Percentiles rank a stretch among this genome's conserved stretches.
These are phyloP conservation scores for Aspergillus tubingensis DNA, from an alignment of 2,329 filamentous ascomycete species.

Conservation along the genomic window DNA sequence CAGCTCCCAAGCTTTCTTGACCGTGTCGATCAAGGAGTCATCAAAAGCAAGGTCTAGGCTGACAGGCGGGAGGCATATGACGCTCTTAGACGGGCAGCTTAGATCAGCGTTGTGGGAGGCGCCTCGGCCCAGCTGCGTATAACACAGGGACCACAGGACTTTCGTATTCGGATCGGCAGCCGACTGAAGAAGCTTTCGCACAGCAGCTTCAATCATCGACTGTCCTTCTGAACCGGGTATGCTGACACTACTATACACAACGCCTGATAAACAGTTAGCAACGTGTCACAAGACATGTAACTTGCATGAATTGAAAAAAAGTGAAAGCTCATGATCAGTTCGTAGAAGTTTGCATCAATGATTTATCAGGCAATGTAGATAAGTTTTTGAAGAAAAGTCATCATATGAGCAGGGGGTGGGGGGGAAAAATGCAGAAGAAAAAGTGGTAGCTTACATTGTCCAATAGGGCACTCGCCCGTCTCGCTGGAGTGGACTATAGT, in stretches of 20 bases:
- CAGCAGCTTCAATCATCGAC: constrained; percentile 42
- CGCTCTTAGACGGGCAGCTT: constrained; percentile 39
- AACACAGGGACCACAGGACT: constrained; percentile 56
- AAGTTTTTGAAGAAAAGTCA: constrained; percentile 77
- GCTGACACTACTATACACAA: constrained; percentile 58
- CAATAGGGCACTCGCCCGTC: constrained; percentile 83
- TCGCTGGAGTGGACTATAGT: constrained; percentile 80
- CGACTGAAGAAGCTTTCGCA: constrained; percentile 46
- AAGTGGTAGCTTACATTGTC: constrained; percentile 75
- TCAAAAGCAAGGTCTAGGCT: constrained; percentile 71
- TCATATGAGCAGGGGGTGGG: constrained; percentile 62
- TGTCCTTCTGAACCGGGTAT: constrained; percentile 38
- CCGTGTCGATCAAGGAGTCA: constrained; percentile 66
- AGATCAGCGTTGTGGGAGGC: constrained; percentile 15
- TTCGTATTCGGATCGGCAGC: constrained; percentile 32
- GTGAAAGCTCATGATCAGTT: constrained; percentile 66
- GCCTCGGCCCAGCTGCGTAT: constrained; percentile 48
- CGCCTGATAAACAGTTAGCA: constrained; percentile 52
- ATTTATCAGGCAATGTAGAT: constrained; percentile 99
- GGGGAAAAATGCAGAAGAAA: constrained; percentile 11
- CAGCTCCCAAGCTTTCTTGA: constrained; percentile 69
- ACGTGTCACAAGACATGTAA: constrained; percentile 23
- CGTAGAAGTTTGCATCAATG: constrained; percentile 80
- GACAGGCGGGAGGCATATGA: constrained; percentile 61
- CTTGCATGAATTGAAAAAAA: constrained; percentile 13